Percentiles rank a stretch among this genome's conserved stretches.
Evolutionary conservation across 345 rosid genomes (phyloP).

Genomic region (Lepidium didymum): DNA sequence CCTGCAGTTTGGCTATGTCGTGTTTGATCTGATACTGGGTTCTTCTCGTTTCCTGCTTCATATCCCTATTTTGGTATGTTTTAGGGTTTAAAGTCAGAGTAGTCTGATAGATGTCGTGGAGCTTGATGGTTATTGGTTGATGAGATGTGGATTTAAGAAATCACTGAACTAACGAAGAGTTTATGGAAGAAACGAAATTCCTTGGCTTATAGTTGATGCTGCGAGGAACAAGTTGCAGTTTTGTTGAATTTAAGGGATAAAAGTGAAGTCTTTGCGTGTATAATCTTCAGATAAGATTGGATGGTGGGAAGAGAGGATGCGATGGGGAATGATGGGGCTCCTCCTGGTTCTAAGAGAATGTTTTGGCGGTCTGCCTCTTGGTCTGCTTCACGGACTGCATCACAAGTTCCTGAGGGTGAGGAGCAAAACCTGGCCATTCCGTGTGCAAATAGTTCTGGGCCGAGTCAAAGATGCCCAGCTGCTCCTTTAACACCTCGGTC

Average conservation of each 20-base stretch:
- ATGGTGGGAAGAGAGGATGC: conserved; percentile 95
- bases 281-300: conserved; percentile 25
- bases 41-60: conserved; percentile 12
- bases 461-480: conserved; percentile 48
- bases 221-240: conserved; percentile 6
- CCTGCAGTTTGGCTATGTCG: conserved; percentile 29
- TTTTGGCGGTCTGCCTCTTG: conserved; percentile 97
- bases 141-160: conserved; percentile 18
- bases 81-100: conserved; percentile 15
- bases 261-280: conserved; percentile 13
- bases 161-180: conserved; percentile 6
- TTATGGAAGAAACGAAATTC: conserved; percentile 13
- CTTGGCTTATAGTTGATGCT: conserved; percentile 10
- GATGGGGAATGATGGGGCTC: conserved; percentile 39
- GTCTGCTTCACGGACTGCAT: conserved; percentile 84
- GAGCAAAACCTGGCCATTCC: conserved; percentile 39
- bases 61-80: conserved; percentile 6
- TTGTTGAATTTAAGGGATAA: conserved; percentile 22
- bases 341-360: conserved; percentile 62
- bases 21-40: conserved; percentile 37
- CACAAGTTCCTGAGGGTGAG: conserved; percentile 47
- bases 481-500: conserved; percentile 83
- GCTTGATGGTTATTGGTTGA: conserved; percentile 7
- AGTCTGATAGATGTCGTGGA: conserved; percentile 5
- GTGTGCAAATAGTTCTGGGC: conserved; percentile 38